Conservation (phyloP, 2,329 filamentous ascomycete genomes). For the Colletotrichum sidae region DNA sequence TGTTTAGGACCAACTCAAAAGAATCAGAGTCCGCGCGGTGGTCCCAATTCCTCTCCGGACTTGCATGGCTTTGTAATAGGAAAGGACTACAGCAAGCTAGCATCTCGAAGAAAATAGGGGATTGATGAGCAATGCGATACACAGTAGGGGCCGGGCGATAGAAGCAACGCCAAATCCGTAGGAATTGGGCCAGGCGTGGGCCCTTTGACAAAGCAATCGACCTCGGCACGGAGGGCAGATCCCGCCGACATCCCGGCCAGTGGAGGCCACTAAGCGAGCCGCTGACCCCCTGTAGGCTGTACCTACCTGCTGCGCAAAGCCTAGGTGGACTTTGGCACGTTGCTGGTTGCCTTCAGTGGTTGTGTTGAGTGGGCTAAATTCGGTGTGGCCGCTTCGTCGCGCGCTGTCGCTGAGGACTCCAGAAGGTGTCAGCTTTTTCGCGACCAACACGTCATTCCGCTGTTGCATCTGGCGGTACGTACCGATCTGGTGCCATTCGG, state of each 20-base stretch:
- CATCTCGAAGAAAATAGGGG: neutral
- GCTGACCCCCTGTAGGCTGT: neutral
- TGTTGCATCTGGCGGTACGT: conserved; percentile 16
- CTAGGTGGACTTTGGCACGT: conserved; percentile 17
- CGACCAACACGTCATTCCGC: conserved; percentile 28
- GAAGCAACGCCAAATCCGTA: conserved; percentile 21
- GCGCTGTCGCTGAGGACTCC: neutral
- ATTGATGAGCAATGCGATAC: neutral
- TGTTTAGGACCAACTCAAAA: neutral
- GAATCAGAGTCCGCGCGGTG: conserved; percentile 11
- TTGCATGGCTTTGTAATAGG: conserved; percentile 24
- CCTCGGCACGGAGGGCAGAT: conserved; percentile 31
- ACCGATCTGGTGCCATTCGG: neutral
- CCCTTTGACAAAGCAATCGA: conserved; percentile 2
- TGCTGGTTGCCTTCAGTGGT: neutral
- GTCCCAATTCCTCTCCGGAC: conserved; percentile 2
- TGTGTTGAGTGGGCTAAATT: conserved; percentile 16
- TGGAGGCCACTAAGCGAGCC: conserved; percentile 15
- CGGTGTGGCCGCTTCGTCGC: conserved; percentile 11
- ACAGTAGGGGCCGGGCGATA: no score
- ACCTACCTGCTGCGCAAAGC: no score
- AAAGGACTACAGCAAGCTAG: neutral
- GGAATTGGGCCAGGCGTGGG: conserved; percentile 21
- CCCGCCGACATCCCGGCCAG: conserved; percentile 24
- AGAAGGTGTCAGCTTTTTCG: conserved; percentile 3